Evolutionary conservation across 768 basidiomycete genomes (phyloP).

Genomic region (Dentipellis fragilis): DNA sequence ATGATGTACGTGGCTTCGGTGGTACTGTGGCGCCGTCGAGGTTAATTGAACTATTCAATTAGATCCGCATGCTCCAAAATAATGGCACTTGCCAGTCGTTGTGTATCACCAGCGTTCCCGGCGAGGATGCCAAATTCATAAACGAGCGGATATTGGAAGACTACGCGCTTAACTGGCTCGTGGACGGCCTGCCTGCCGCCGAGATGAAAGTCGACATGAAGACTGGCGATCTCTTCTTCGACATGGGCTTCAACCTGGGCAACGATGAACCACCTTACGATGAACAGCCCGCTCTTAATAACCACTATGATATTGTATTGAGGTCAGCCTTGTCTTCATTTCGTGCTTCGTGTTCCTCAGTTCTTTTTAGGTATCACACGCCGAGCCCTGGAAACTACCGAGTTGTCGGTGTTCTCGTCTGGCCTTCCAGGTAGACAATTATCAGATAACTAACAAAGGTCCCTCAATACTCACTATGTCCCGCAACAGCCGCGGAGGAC

Average conservation of each 20-base stretch:
- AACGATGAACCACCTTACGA: conserved; percentile 47
- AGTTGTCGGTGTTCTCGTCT: conserved; percentile 91
- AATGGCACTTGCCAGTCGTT: conserved; percentile 68
- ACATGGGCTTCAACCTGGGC: conserved; percentile 92
- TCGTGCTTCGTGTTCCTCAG: background rate
- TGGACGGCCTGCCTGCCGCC: conserved; percentile 89
- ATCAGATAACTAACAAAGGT: background rate
- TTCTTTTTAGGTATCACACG: conserved; percentile 59
- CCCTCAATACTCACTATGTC: too few species aligned
- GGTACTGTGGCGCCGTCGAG: background rate
- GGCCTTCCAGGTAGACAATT: conserved; percentile 36
- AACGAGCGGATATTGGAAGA: conserved; percentile 87
- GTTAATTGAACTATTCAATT: conserved; percentile 2
- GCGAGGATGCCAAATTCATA: conserved; percentile 77
- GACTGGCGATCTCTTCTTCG: conserved; percentile 81
- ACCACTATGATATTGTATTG: conserved; percentile 85
- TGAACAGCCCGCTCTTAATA: conserved; percentile 67
- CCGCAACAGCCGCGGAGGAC: conserved; percentile 48
- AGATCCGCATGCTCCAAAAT: conserved; percentile 78
- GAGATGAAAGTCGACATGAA: conserved; percentile 81
- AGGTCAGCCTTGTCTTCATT: conserved; percentile 32
- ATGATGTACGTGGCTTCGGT: conserved; percentile 48
- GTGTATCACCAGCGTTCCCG: conserved; percentile 52
- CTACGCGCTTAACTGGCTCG: conserved; percentile 89
- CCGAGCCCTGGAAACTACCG: conserved; percentile 63